Evolutionary conservation across 148 eudicot species (phyloP).

Genomic region (Rhododendron ovatum): DNA sequence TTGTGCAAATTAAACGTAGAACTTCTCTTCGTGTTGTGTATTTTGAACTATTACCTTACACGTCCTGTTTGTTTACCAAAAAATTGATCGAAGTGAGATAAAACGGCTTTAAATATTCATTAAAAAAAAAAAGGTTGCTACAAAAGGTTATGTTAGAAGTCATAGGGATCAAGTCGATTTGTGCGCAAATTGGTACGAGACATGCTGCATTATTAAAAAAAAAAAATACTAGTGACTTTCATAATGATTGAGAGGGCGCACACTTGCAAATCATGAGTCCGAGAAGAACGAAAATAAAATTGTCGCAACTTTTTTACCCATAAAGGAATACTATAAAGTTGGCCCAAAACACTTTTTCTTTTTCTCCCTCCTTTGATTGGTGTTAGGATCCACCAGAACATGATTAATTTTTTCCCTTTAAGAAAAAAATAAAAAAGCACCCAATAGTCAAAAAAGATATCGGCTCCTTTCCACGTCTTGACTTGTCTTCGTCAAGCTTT

Average conservation of each 20-base stretch:
- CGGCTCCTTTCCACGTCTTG: not conserved
- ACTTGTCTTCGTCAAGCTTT: not conserved
- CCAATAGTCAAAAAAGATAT: not conserved
- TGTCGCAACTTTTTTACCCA: not conserved
- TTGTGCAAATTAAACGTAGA: not conserved
- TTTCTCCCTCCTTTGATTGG: not conserved
- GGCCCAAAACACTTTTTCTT: not conserved
- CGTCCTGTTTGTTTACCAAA: not conserved
- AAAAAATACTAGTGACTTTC: not conserved
- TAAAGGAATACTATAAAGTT: not conserved
- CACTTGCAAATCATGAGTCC: not conserved
- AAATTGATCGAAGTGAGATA: too few relatives aligned
- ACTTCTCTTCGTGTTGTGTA: not conserved
- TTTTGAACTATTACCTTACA: not conserved
- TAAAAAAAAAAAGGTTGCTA: too few relatives aligned
- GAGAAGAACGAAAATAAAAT: not conserved
- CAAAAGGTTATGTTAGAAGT: too few relatives aligned
- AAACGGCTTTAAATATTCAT: not conserved
- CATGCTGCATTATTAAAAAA: too few relatives aligned
- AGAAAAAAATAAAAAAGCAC: not conserved
- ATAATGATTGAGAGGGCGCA: not conserved
- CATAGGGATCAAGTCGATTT: rapidly evolving
- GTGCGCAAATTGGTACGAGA: rapidly evolving
- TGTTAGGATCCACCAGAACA: not conserved
- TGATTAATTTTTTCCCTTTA: not conserved